A percentile compares a stretch with the other conserved stretches of the same genome.
phyloP scores from a whole-genome alignment of 2,329 filamentous ascomycete genomes.

The Golovinomyces cichoracearum region DNA sequence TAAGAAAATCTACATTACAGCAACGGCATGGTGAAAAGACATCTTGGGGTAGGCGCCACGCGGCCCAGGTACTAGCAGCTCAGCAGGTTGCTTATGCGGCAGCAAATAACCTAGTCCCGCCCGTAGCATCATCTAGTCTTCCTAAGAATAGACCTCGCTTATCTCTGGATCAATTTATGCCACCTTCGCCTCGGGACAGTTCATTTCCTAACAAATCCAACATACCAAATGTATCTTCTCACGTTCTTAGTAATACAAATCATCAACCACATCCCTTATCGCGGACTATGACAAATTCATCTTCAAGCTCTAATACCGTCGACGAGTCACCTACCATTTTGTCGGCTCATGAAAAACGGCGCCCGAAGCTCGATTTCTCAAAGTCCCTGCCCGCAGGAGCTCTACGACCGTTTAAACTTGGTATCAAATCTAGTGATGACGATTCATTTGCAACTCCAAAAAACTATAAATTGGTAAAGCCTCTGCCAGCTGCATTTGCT shows the following conservation, averaged over 20 bases:
- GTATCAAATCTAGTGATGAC: slow-evolving; percentile 21
- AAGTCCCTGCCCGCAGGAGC: slow-evolving; percentile 49
- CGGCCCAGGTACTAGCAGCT: slow-evolving; percentile 20
- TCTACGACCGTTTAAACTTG: slow-evolving; percentile 21
- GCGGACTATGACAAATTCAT: slow-evolving; percentile 63
- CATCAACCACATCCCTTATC: slow-evolving; percentile 60
- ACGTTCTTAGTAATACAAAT: slow-evolving; percentile 19
- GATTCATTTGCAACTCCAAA: slow-evolving; percentile 45
- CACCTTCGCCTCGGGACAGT: slow-evolving; percentile 36
- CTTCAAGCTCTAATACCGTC: slow-evolving; percentile 49
- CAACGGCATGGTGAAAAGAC: slow-evolving; percentile 49
- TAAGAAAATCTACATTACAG: slow-evolving; percentile 68
- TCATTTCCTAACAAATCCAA: slow-evolving; percentile 32
- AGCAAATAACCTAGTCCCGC: slow-evolving; percentile 12
- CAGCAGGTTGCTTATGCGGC: slow-evolving; percentile 8
- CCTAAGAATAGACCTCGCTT: slow-evolving; percentile 41
- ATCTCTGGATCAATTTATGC: slow-evolving; percentile 54
- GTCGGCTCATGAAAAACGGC: slow-evolving; percentile 25
- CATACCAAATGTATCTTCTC: slow-evolving; percentile 27
- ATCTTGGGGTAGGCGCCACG: slow-evolving; percentile 34
- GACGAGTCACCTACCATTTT: slow-evolving; percentile 47
- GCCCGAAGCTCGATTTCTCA: slow-evolving; percentile 33
- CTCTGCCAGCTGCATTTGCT: slow-evolving; percentile 63
- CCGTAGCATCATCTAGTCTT: slow-evolving; percentile 29
- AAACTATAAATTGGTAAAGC: slow-evolving; percentile 49